These are phyloP conservation scores for Auriscalpium orientale DNA, from an alignment of 768 basidiomycete species.

Conservation along the genomic window DNA sequence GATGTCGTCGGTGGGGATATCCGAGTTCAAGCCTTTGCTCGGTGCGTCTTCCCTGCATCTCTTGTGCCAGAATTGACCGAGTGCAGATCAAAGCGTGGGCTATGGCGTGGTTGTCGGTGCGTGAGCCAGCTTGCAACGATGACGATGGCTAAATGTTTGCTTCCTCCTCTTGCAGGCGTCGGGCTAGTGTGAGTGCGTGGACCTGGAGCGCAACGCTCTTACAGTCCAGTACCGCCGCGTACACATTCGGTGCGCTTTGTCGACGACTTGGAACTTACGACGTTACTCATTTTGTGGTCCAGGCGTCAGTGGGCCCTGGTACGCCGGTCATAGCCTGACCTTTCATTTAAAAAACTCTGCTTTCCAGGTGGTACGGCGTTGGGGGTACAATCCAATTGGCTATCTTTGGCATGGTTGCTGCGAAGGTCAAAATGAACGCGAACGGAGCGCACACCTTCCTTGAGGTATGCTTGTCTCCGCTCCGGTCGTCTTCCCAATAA, in stretches of 20 bases:
- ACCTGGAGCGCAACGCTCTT: conserved; percentile 51
- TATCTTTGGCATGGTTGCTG: conserved; percentile 45
- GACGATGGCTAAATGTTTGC: too few relatives aligned
- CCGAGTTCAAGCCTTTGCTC: too few relatives aligned
- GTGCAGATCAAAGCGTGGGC: too few relatives aligned
- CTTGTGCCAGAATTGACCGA: too few relatives aligned
- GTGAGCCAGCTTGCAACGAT: too few relatives aligned
- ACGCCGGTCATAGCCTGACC: neutral
- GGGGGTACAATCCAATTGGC: conserved; percentile 47
- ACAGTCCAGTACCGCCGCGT: conserved; percentile 46
- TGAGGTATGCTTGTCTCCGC: conserved; percentile 27
- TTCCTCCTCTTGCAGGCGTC: too few relatives aligned
- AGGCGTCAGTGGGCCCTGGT: conserved; percentile 46
- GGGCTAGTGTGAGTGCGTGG: conserved; percentile 41
- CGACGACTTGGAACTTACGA: too few relatives aligned
- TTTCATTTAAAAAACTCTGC: neutral
- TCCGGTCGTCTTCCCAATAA: too few relatives aligned
- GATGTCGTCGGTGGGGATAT: too few relatives aligned
- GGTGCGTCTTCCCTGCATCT: too few relatives aligned
- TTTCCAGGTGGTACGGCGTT: conserved; percentile 40
- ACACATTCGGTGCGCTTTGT: conserved; percentile 32
- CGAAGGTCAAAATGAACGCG: conserved; percentile 53
- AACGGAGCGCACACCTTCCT: conserved; percentile 51
- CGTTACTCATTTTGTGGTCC: neutral
- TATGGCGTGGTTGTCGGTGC: too few relatives aligned